Evolutionary conservation across 106 monocot genomes (phyloP).

Genomic region (Iris macrosiphon): DNA sequence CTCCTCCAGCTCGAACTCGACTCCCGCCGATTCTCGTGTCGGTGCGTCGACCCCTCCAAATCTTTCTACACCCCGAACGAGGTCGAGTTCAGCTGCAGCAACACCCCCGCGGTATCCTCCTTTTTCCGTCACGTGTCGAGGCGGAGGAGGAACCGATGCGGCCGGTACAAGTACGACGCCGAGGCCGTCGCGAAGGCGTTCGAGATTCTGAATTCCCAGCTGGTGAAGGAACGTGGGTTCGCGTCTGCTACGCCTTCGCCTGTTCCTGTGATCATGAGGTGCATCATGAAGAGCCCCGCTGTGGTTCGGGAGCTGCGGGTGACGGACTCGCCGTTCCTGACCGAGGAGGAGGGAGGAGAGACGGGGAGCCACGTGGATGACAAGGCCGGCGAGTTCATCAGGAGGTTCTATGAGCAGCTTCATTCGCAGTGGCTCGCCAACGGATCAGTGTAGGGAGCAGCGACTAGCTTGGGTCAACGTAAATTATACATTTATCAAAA

Average conservation of each 20-base stretch:
- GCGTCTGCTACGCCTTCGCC: not conserved
- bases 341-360: conserved; percentile 12
- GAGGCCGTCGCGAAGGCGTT: conserved; percentile 21
- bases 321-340: conserved; percentile 47
- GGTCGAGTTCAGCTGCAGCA: conserved; percentile 71
- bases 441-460: not conserved
- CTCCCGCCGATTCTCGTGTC: conserved; percentile 24
- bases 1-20: conserved; percentile 1
- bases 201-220: conserved; percentile 23
- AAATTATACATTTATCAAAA: too few relatives aligned
- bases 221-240: not conserved
- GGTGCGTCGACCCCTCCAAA: conserved; percentile 20
- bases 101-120: conserved; percentile 23
- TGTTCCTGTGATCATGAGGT: not conserved
- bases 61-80: conserved; percentile 31
- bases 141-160: not conserved
- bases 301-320: conserved; percentile 29
- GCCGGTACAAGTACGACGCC: not conserved
- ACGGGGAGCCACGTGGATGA: conserved; percentile 1
- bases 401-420: conserved; percentile 24
- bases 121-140: not conserved
- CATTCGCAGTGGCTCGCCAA: too few relatives aligned
- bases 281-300: conserved; percentile 7
- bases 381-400: conserved; percentile 19
- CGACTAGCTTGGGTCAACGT: too few relatives aligned